Conservation (phyloP, 2,329 filamentous ascomycete genomes). For the Tolypocladium ovalisporum region DNA sequence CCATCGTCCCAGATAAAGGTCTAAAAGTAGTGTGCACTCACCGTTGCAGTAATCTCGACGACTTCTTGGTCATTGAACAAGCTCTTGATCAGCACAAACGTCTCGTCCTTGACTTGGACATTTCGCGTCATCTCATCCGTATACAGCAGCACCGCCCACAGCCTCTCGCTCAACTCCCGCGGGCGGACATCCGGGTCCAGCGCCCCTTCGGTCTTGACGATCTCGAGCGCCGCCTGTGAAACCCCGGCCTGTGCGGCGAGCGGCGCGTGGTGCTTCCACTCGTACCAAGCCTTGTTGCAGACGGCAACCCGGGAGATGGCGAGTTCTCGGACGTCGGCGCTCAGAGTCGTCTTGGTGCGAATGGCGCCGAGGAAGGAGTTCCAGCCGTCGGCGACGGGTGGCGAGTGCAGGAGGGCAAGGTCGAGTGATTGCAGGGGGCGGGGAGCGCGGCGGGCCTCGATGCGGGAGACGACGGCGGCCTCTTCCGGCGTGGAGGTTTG, state of each 20-base stretch:
- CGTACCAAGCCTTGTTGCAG: conserved; percentile 73
- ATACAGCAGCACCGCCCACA: conserved; percentile 61
- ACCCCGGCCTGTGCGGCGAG: conserved; percentile 50
- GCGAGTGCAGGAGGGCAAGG: conserved; percentile 63
- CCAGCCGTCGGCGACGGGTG: conserved; percentile 66
- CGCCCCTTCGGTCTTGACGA: conserved; percentile 23
- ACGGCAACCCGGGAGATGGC: conserved; percentile 74
- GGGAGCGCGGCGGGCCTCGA: conserved; percentile 53
- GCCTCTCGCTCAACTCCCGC: conserved; percentile 39
- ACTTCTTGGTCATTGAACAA: conserved; percentile 60
- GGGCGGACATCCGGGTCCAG: conserved; percentile 14
- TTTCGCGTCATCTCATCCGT: conserved; percentile 76
- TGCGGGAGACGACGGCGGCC: conserved; percentile 49
- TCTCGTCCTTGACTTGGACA: conserved; percentile 56
- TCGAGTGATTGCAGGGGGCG: conserved; percentile 67
- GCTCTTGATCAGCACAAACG: conserved; percentile 52
- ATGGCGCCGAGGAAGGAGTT: conserved; percentile 57
- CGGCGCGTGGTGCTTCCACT: conserved; percentile 72
- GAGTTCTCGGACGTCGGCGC: conserved; percentile 56
- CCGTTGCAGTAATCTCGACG: conserved; percentile 70
- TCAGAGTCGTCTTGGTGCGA: conserved; percentile 39
- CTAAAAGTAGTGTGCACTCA: conserved; percentile 22
- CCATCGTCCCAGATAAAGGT: neutral
- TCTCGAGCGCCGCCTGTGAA: conserved; percentile 34
- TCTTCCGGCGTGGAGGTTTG: conserved; percentile 32